A percentile compares a stretch with the other conserved stretches of the same genome.
phyloP scores from a whole-genome alignment of 129 eudicot genomes.

The Kitagawia praeruptora region DNA sequence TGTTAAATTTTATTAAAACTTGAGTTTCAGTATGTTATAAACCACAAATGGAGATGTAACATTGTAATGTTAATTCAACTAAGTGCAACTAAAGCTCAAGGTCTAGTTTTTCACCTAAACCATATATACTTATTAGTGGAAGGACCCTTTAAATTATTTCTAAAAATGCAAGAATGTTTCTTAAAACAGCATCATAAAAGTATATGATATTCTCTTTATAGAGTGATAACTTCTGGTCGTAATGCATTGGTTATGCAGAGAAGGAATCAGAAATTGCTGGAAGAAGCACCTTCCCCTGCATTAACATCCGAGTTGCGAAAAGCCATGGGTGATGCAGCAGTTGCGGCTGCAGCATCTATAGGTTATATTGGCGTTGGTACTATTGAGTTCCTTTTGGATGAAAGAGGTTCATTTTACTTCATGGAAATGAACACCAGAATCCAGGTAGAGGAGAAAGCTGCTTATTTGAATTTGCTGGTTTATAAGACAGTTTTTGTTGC shows the following conservation, averaged over 20 bases:
- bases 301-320: slow-evolving; percentile 84
- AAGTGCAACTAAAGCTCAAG: background rate
- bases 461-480: background rate
- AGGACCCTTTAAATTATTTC: background rate
- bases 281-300: slow-evolving; percentile 99
- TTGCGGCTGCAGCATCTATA: slow-evolving; percentile 97
- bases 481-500: slow-evolving; percentile 9
- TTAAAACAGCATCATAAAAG: background rate
- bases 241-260: slow-evolving; percentile 53
- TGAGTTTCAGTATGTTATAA: background rate
- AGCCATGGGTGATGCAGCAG: slow-evolving; percentile 99
- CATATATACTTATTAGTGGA: background rate
- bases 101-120: background rate
- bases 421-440: slow-evolving; percentile 99
- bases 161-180: background rate
- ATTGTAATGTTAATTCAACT: background rate
- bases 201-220: background rate
- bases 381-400: slow-evolving; percentile 93
- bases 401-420: slow-evolving; percentile 92
- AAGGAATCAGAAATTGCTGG: slow-evolving; percentile 94
- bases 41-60: background rate
- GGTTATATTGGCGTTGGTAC: slow-evolving; percentile 99
- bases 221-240: slow-evolving; percentile 3
- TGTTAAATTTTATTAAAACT: background rate
- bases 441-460: slow-evolving; percentile 47